Evolutionary conservation across 78 protist genomes (phyloP), one percentile per base, ranked within the genome.

Genomic region (Monosiga brevicollis): DNA sequence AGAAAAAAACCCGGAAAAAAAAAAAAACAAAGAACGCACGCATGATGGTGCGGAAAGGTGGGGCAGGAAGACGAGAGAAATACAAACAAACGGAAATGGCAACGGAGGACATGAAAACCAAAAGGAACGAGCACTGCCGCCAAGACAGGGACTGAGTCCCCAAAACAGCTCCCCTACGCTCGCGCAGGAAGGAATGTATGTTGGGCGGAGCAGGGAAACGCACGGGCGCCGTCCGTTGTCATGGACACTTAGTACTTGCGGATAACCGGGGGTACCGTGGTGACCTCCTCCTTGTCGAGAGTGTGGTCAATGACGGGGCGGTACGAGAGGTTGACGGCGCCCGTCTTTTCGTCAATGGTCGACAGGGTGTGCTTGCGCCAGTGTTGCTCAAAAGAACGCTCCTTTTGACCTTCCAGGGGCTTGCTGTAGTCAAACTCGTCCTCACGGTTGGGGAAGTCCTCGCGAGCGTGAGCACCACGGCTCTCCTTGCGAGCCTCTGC

Each of bases 401-500:
- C 1, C 54, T 35, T 70, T 43, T 86, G 89, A 41, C 89, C 89
- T 24, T 80, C 83, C 35, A 79, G 78, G 32, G 87, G 78, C 79
- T 73, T 81, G 42, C 73, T 15, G 72, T 78, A 82, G 73, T 79
- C 89, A 62, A 23, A 79, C 79, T 86, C 89, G 34, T 86, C 89
- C 75, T 2, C 79, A 9, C 92, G 87, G 42, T 55, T 87, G 25
- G 87, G 75, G 94, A 74, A 98, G 89, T 98, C 99, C 75, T 98
- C 99, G 42, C 99, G 92, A 20, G 99, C 97, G 80, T 98, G 99
- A 24, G 99, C 99, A 29, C 99, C 99, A 39, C 99, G 98, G 37
- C 90, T 79, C 91, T 98, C 99, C 85, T 91, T 95, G 71, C 99
- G 93, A n/a, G 90, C 92, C 87, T 91, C 91, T 37, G 99, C 99